A percentile compares a stretch with the other conserved stretches of the same genome.
These are phyloP conservation scores for Aspergillus ellipticus DNA, from an alignment of 495 filamentous ascomycete genomes.

Conservation along the genomic window DNA sequence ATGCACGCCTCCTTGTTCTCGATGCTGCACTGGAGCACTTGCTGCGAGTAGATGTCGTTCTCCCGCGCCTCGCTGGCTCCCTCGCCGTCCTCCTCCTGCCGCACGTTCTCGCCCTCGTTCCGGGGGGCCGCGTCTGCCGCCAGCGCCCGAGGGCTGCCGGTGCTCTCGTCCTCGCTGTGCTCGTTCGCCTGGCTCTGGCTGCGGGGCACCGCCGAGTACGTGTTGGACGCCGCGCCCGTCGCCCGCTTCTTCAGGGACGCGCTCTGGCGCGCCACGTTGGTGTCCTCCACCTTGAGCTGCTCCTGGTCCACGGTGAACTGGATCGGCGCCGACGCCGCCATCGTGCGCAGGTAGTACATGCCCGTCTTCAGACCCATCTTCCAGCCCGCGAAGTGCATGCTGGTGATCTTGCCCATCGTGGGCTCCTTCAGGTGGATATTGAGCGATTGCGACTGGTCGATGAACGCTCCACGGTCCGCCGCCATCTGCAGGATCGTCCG, in stretches of 20 bases:
- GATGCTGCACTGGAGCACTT: conserved; percentile 87
- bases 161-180: conserved; percentile 40
- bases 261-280: conserved; percentile 63
- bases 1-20: conserved; percentile 85
- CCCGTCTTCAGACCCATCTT: conserved; percentile 98
- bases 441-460: conserved; percentile 96
- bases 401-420: conserved; percentile 99
- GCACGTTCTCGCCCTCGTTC: conserved; percentile 10
- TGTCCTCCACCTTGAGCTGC: conserved; percentile 84
- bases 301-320: conserved; percentile 99
- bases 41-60: conserved; percentile 88
- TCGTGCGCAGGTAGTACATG: conserved; percentile 99
- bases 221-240: conserved; percentile 42
- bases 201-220: conserved; percentile 57
- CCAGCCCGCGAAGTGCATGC: conserved; percentile 99
- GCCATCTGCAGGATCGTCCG: conserved; percentile 94
- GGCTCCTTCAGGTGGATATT: conserved; percentile 99
- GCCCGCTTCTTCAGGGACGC: conserved; percentile 63
- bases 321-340: conserved; percentile 93
- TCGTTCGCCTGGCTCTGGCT: conserved; percentile 37
- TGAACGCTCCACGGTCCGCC: conserved; percentile 95
- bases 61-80: conserved; percentile 68
- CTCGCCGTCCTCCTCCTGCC: conserved; percentile 53
- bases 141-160: conserved; percentile 65
- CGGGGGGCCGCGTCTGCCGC: conserved; percentile 55